phyloP scores from a whole-genome alignment of 805 yeast species.

The Sugiyamaella smithiae region DNA sequence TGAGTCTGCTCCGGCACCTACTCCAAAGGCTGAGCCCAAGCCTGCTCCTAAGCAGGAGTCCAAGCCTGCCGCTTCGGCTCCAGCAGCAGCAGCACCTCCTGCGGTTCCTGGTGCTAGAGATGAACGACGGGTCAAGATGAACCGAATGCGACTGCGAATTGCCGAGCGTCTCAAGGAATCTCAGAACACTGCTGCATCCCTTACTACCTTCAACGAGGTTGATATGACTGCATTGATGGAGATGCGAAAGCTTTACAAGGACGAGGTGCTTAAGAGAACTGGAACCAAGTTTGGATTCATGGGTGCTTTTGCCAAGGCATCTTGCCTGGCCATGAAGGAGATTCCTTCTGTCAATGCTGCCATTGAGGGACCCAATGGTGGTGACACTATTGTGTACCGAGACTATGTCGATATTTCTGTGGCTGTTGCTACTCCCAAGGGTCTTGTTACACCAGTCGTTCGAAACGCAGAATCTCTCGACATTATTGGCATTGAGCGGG shows the following conservation, averaged over 20 bases:
- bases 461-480: constrained; percentile 93
- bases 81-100: constrained; percentile 36
- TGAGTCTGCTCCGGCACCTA: constrained; percentile 22
- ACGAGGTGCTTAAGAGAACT: constrained; percentile 88
- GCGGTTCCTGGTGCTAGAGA: constrained; percentile 62
- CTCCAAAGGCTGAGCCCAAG: constrained; percentile 28
- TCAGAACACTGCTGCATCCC: constrained; percentile 97
- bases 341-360: constrained; percentile 94
- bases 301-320: constrained; percentile 97
- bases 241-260: constrained; percentile 95
- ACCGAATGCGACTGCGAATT: constrained; percentile 98
- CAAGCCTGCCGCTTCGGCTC: constrained; percentile 33
- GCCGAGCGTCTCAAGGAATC: constrained; percentile 99
- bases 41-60: constrained; percentile 33
- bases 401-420: constrained; percentile 94
- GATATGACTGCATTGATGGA: constrained; percentile 92
- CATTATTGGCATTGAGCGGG: constrained; percentile 85
- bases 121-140: constrained; percentile 95
- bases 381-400: constrained; percentile 90
- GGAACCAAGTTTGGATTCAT: constrained; percentile 97
- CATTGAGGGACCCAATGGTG: constrained; percentile 66
- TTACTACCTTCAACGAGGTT: constrained; percentile 96
- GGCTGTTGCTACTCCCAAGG: constrained; percentile 99
- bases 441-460: constrained; percentile 95
- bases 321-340: constrained; percentile 88